Conservation (phyloP, 1,139 yeast genomes). For the Kodamaea fungicola region DNA sequence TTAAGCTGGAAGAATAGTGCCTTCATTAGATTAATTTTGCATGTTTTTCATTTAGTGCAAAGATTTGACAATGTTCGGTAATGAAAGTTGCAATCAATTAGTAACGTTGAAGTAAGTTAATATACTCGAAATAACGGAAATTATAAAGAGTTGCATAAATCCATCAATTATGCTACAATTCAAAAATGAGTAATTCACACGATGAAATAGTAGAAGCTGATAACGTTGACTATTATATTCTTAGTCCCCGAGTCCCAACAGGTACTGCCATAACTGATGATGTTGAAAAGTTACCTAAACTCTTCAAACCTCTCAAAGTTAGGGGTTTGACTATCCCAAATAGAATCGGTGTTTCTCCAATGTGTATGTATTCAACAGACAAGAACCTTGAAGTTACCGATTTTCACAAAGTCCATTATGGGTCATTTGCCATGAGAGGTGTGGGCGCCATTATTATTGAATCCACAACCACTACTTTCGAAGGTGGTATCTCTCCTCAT, state of each 20-base stretch:
- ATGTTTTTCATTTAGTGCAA: too few relatives aligned
- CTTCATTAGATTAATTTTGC: too few relatives aligned
- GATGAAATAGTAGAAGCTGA: not conserved
- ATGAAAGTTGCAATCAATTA: too few relatives aligned
- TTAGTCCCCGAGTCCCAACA: not conserved
- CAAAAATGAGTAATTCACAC: too few relatives aligned
- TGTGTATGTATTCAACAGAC: constrained; percentile 53
- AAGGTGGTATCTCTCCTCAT: constrained; percentile 42
- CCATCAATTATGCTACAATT: too few relatives aligned
- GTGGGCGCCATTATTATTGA: constrained; percentile 53
- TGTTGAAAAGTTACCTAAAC: constrained; percentile 4
- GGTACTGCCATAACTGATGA: not conserved
- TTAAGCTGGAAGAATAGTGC: too few relatives aligned
- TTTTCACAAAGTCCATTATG: constrained; percentile 49
- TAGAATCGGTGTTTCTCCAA: constrained; percentile 56
- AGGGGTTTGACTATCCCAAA: constrained; percentile 40
- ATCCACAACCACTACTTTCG: constrained; percentile 44
- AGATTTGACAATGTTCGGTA: too few relatives aligned
- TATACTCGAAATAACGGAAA: too few relatives aligned
- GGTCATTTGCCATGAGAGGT: constrained; percentile 42
- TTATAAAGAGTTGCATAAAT: too few relatives aligned
- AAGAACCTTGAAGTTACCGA: constrained; percentile 37
- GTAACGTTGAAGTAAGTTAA: too few relatives aligned
- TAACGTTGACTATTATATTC: constrained; percentile 1
- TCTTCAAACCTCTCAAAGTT: constrained; percentile 40